These are phyloP conservation scores for Monilinia laxa DNA, from an alignment of 2,329 filamentous ascomycete species.

Conservation along the genomic window DNA sequence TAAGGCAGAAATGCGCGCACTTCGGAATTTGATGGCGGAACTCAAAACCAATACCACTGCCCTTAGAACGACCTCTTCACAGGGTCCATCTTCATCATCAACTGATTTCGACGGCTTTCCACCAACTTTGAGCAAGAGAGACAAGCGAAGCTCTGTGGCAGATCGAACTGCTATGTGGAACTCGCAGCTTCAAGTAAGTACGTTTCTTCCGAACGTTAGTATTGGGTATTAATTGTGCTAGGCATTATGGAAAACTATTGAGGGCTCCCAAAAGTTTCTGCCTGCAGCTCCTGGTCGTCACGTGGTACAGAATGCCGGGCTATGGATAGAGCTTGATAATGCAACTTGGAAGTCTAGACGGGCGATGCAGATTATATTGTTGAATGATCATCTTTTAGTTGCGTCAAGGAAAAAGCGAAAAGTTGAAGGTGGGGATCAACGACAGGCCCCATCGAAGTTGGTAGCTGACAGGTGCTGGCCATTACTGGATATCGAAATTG, in stretches of 20 bases:
- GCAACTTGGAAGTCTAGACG: constrained; percentile 93
- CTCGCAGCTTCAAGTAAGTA: constrained; percentile 56
- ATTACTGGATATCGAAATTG: constrained; percentile 85
- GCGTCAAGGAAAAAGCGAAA: constrained; percentile 93
- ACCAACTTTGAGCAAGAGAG: constrained; percentile 61
- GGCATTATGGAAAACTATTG: constrained; percentile 93
- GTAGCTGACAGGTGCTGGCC: constrained; percentile 95
- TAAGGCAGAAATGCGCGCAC: constrained; percentile 89
- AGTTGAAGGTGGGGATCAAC: constrained; percentile 62
- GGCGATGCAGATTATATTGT: constrained; percentile 84
- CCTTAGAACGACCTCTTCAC: constrained; percentile 59
- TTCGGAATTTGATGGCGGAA: constrained; percentile 89
- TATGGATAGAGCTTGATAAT: constrained; percentile 95
- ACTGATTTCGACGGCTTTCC: constrained; percentile 53
- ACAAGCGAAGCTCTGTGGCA: constrained; percentile 86
- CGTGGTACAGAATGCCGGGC: constrained; percentile 86
- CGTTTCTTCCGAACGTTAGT: not conserved
- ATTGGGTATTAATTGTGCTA: constrained; percentile 42
- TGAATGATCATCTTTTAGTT: constrained; percentile 92
- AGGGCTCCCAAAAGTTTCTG: constrained; percentile 94
- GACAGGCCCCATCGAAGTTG: constrained; percentile 63
- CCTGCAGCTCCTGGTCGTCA: constrained; percentile 89
- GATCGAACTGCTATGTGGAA: constrained; percentile 67
- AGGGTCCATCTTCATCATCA: constrained; percentile 45
- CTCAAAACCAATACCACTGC: constrained; percentile 76